Base-by-base conservation (phyloP, 495 filamentous ascomycete species). In the Lindgomyces ingoldianus region DNA sequence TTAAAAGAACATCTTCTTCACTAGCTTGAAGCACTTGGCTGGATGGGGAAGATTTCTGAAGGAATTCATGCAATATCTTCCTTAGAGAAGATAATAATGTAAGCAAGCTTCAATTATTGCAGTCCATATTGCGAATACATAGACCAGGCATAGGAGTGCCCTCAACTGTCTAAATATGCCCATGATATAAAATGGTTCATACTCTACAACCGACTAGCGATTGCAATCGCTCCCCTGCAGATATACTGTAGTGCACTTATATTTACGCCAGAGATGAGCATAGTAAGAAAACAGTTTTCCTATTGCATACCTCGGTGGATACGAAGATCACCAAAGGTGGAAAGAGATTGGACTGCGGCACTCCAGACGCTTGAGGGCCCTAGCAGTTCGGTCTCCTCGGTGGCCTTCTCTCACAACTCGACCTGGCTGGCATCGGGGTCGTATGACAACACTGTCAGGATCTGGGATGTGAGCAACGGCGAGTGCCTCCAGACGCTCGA, bases 261-360 rank as follows among this genome's bases (percentile, higher is more conserved):
- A 10, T 79, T 78, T 51, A 58, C 65, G 22, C 76, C 72, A 10
- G 29, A 29, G 12, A 26, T 10, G 4, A 76, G 74, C 44, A 26
- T 75, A 12, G 68, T 73, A 3, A 60, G 69, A 44, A 64, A 21
- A 16, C 30, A 53, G n/a, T 73, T 69, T 60, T 4, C 14, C 4
- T 68, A 47, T 4, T 8, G 18, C 6, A 8, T 24, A 47, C 8
- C 6, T n/a, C 4, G 21, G 4, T 47, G 44, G 44, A 62, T 74
- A 18, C 30, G 46, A 18, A 57, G 12, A 42, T 1, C 22, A 41
- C 64, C 67, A 42, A 42, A 22, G n/a, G 44, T 65, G n/a, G 24
- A 21, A 27, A 25, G 51, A 8, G 30, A 65, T 22, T 74, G 72
- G 72, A 47, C 58, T 52, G 16, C 63, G 0, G n/a, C 50, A 14